Percentiles rank a stretch among this genome's conserved stretches.
Conservation (phyloP, 2,329 filamentous ascomycete genomes). For the Didymella glomerata region DNA sequence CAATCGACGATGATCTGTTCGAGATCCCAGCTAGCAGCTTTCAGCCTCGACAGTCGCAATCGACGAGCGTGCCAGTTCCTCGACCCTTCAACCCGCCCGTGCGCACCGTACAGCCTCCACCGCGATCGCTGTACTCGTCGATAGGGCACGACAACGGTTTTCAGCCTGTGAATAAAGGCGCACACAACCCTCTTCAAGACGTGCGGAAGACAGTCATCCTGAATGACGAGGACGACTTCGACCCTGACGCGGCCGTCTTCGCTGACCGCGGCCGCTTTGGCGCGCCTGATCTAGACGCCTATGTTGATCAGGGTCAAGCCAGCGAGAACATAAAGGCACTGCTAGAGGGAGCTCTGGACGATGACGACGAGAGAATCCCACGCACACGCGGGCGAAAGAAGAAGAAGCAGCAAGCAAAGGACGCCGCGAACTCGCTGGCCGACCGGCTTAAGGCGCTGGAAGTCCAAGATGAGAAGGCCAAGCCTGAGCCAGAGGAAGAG, state of each 20-base stretch:
- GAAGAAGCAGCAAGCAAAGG: conserved; percentile 50
- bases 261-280: conserved; percentile 61
- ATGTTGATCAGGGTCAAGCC: conserved; percentile 75
- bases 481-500: conserved; percentile 52
- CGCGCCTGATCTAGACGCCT: conserved; percentile 64
- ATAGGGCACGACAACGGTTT: conserved; percentile 53
- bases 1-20: conserved; percentile 44
- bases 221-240: conserved; percentile 56
- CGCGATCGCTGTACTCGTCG: conserved; percentile 63
- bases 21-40: conserved; percentile 49
- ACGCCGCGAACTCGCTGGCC: conserved; percentile 51
- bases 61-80: conserved; percentile 55
- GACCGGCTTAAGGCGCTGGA: conserved; percentile 56
- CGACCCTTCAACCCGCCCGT: conserved; percentile 58
- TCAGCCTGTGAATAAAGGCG: conserved; percentile 48
- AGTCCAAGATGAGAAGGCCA: conserved; percentile 59
- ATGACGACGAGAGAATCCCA: conserved; percentile 68
- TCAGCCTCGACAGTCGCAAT: conserved; percentile 36
- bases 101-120: conserved; percentile 59
- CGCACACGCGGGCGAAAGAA: conserved; percentile 56
- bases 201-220: conserved; percentile 53
- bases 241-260: conserved; percentile 57
- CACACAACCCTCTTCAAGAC: conserved; percentile 40
- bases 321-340: conserved; percentile 80
- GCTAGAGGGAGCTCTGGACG: conserved; percentile 82